These are phyloP conservation scores for Ceratocystis cubensis DNA, from an alignment of 2,329 filamentous ascomycete genomes.

Conservation along the genomic window DNA sequence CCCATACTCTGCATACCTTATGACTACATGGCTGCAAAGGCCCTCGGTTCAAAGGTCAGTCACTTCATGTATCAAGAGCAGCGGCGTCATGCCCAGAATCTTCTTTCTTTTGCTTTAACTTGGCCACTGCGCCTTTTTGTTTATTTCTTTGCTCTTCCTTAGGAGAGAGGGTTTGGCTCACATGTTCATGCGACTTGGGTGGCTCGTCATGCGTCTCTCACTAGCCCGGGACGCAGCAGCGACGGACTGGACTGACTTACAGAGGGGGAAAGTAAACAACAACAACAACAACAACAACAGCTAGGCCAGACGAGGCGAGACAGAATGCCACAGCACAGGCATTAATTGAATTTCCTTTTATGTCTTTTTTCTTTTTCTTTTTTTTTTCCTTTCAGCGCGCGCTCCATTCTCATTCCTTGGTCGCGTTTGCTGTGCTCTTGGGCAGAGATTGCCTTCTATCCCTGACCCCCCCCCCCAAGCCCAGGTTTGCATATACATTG, in stretches of 20 bases:
- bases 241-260: neutral
- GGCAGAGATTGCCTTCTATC: neutral
- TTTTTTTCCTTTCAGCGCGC: neutral
- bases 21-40: neutral
- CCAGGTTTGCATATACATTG: neutral
- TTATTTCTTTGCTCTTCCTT: neutral
- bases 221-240: neutral
- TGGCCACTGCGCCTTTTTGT: constrained; percentile 1
- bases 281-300: neutral
- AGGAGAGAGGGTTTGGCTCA: neutral
- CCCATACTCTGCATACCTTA: no score
- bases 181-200: neutral
- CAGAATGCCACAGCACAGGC: neutral
- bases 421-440: neutral
- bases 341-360: neutral
- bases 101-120: neutral
- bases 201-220: neutral
- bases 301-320: neutral
- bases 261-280: neutral
- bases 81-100: no score
- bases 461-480: neutral
- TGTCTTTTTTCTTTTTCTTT: neutral
- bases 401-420: neutral
- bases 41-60: neutral
- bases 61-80: neutral